phyloP scores from a whole-genome alignment of 2,329 filamentous ascomycete genomes.

The Periconia sp. region DNA sequence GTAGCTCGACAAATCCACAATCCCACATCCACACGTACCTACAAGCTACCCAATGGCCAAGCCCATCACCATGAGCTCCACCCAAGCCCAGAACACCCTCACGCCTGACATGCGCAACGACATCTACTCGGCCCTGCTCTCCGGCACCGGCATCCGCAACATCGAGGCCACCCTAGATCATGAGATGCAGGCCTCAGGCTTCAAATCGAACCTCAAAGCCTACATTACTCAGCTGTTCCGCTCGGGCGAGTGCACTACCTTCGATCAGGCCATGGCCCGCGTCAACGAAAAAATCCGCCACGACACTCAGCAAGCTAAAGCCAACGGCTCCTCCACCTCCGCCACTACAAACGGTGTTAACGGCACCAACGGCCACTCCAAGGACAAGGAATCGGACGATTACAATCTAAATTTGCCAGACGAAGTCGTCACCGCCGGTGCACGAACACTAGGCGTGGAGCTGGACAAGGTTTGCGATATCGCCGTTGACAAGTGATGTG shows the following conservation, averaged over 20 bases:
- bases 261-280: constrained; percentile 57
- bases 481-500: constrained; percentile 8
- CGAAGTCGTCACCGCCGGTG: constrained; percentile 52
- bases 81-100: constrained; percentile 46
- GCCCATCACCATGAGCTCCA: constrained; percentile 30
- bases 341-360: constrained; percentile 19
- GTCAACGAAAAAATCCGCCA: constrained; percentile 48
- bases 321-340: constrained; percentile 11
- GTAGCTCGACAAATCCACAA: neutral
- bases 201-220: constrained; percentile 58
- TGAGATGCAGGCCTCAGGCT: constrained; percentile 59
- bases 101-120: constrained; percentile 42
- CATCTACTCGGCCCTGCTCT: constrained; percentile 51
- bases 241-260: constrained; percentile 58
- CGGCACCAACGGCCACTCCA: constrained; percentile 31
- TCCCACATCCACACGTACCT: constrained; percentile 4
- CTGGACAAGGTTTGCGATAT: constrained; percentile 53
- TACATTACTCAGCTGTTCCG: constrained; percentile 60
- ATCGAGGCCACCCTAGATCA: constrained; percentile 58
- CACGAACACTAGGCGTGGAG: constrained; percentile 54
- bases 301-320: constrained; percentile 17
- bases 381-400: constrained; percentile 38
- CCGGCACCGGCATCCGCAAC: constrained; percentile 54
- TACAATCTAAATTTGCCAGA: constrained; percentile 50
- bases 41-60: constrained; percentile 7